Conservation (phyloP, 352 stramenopile species). For the Phytophthora pseudosyringae region DNA sequence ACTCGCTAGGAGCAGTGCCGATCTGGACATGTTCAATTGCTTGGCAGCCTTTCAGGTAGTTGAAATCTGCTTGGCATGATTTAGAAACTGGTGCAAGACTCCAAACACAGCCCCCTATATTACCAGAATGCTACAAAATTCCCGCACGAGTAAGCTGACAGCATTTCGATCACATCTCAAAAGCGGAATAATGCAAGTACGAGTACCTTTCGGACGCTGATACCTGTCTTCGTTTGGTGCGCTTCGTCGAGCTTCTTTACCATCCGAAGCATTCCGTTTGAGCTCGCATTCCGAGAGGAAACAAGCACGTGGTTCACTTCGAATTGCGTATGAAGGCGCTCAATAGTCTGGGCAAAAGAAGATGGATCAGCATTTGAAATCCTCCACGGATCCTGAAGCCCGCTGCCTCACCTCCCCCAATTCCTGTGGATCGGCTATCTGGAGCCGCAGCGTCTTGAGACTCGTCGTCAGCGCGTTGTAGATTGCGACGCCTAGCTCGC, state of each 20-base stretch:
- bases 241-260: conserved; percentile 66
- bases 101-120: too few relatives aligned
- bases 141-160: conserved; percentile 3
- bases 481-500: conserved; percentile 72
- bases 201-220: conserved; percentile 75
- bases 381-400: background rate
- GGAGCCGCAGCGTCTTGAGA: conserved; percentile 68
- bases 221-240: conserved; percentile 46
- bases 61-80: conserved; percentile 73
- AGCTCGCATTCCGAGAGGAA: conserved; percentile 70
- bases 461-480: conserved; percentile 75
- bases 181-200: background rate
- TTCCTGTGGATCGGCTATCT: conserved; percentile 45
- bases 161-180: background rate
- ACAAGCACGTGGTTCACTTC: conserved; percentile 70
- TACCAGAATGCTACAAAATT: conserved; percentile 53
- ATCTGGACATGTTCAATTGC: conserved; percentile 73
- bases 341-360: conserved; percentile 45
- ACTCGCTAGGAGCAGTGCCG: conserved; percentile 41
- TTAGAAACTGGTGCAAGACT: background rate
- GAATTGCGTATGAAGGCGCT: conserved; percentile 75
- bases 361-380: background rate
- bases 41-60: conserved; percentile 74
- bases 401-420: conserved; percentile 50
- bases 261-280: conserved; percentile 69